Evolutionary conservation across 2,329 filamentous ascomycete species (phyloP).

Genomic region (Hansfordia pulvinata): DNA sequence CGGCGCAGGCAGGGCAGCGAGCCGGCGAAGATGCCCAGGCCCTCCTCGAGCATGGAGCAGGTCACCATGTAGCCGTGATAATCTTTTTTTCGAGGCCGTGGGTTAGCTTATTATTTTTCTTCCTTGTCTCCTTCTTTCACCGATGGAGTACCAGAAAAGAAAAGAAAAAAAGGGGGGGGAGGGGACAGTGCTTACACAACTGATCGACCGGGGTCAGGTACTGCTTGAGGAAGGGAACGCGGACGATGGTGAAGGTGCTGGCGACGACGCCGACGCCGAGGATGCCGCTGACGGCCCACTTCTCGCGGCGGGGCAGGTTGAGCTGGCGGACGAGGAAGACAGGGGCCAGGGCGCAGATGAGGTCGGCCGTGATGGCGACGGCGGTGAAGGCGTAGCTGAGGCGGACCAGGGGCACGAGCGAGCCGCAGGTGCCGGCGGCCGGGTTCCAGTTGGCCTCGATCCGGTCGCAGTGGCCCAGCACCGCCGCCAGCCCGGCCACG

Average conservation of each 20-base stretch:
- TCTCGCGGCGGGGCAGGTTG: background rate
- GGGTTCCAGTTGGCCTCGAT: constrained; percentile 1
- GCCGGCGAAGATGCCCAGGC: background rate
- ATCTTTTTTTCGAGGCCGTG: too few relatives aligned
- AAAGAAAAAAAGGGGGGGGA: background rate
- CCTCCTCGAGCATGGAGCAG: background rate
- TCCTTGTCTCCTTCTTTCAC: too few relatives aligned
- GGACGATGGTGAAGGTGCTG: background rate
- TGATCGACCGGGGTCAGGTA: background rate
- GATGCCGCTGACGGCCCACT: background rate
- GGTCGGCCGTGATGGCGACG: background rate
- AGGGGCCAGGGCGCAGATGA: background rate
- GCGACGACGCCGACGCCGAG: constrained; percentile 1
- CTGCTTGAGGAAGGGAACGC: background rate
- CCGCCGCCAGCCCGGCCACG: background rate
- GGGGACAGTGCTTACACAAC: background rate
- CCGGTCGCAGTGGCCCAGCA: background rate
- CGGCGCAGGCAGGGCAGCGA: constrained; percentile 1
- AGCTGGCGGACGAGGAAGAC: background rate
- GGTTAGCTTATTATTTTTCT: too few relatives aligned
- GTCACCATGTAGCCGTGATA: background rate
- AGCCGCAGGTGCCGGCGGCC: background rate
- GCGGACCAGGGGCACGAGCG: background rate
- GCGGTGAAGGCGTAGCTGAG: background rate
- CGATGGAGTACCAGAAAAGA: too few relatives aligned